Evolutionary conservation across 768 basidiomycete genomes (phyloP).

Genomic region (Boletus huronensis): DNA sequence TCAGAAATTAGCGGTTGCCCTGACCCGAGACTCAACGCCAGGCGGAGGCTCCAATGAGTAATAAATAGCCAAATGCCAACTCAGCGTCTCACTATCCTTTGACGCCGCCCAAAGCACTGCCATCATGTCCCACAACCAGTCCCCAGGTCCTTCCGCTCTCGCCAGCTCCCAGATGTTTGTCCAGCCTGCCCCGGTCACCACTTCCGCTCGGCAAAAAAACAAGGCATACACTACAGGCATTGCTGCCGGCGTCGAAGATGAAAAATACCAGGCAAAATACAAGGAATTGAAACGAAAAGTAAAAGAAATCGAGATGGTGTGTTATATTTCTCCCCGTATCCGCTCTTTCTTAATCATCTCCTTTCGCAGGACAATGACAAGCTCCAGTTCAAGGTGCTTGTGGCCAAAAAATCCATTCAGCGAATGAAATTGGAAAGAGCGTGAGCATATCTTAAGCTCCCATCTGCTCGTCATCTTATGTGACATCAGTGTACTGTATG

Average conservation of each 20-base stretch:
- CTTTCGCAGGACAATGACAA: slow-evolving; percentile 78
- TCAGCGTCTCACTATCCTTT: slow-evolving; percentile 33
- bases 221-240: slow-evolving; percentile 55
- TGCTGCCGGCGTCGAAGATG: slow-evolving; percentile 77
- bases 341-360: slow-evolving; percentile 4
- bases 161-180: slow-evolving; percentile 36
- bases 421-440: slow-evolving; percentile 86
- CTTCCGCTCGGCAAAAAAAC: slow-evolving; percentile 45
- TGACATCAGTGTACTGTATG: slow-evolving; percentile 63
- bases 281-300: slow-evolving; percentile 86
- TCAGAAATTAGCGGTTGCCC: slow-evolving; percentile 9
- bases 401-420: slow-evolving; percentile 79
- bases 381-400: slow-evolving; percentile 74
- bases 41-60: slow-evolving; percentile 22
- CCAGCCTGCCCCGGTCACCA: slow-evolving; percentile 26
- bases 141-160: slow-evolving; percentile 48
- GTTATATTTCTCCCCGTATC: slow-evolving; percentile 27
- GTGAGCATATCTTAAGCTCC: slow-evolving; percentile 46
- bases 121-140: slow-evolving; percentile 68
- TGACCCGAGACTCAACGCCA: slow-evolving; percentile 30
- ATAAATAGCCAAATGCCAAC: slow-evolving; percentile 28
- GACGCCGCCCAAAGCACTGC: slow-evolving; percentile 34
- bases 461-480: slow-evolving; percentile 27
- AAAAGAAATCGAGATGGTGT: slow-evolving; percentile 77
- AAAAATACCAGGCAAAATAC: slow-evolving; percentile 85